Evolutionary conservation across 2,329 filamentous ascomycete genomes (phyloP).

Genomic region (Colletotrichum tanaceti): DNA sequence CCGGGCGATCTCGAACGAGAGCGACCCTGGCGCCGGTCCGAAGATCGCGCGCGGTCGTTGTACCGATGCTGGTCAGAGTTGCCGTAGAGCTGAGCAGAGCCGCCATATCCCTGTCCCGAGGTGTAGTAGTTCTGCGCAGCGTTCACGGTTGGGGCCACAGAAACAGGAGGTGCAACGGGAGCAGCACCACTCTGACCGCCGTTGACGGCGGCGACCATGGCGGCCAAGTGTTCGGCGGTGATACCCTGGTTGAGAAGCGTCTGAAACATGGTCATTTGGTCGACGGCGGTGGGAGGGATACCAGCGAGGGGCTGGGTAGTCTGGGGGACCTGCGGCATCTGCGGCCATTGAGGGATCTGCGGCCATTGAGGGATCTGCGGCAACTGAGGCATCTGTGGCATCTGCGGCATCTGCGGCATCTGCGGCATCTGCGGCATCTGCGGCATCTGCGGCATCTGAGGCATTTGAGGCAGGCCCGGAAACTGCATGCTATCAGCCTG

Average conservation of each 20-base stretch:
- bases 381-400: too few relatives aligned
- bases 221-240: constrained; percentile 79
- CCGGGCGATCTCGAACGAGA: constrained; percentile 85
- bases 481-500: constrained; percentile 41
- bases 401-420: background rate
- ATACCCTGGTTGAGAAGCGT: constrained; percentile 80
- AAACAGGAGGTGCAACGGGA: constrained; percentile 46
- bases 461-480: constrained; percentile 46
- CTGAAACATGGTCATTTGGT: constrained; percentile 79
- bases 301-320: constrained; percentile 49
- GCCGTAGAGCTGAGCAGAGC: constrained; percentile 52
- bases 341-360: background rate
- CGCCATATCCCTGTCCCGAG: constrained; percentile 45
- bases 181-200: constrained; percentile 49
- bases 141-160: constrained; percentile 54
- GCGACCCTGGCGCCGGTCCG: constrained; percentile 68
- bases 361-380: constrained; percentile 47
- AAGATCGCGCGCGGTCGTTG: constrained; percentile 71
- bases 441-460: constrained; percentile 26
- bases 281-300: constrained; percentile 64
- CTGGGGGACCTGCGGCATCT: constrained; percentile 1
- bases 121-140: constrained; percentile 22
- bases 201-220: constrained; percentile 65
- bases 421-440: background rate
- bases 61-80: constrained; percentile 67